These are phyloP conservation scores for Talaromyces sp. DNA, from an alignment of 2,329 filamentous ascomycete species.

Conservation along the genomic window DNA sequence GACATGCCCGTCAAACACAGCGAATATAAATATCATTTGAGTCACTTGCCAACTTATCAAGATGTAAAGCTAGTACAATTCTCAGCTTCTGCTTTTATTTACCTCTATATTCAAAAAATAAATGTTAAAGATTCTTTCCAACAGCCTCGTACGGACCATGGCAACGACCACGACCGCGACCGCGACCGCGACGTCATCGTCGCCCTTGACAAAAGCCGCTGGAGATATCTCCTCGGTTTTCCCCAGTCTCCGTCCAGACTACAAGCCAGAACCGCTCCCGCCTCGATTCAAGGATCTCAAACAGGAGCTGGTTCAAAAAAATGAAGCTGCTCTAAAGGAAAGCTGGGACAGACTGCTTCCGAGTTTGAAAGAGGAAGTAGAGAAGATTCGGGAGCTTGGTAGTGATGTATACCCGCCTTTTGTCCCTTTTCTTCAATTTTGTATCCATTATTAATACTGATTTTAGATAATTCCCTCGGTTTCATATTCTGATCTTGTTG, in stretches of 20 bases:
- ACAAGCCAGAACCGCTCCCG: slow-evolving; percentile 38
- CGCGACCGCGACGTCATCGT: slow-evolving; percentile 23
- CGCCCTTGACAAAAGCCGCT: slow-evolving; percentile 36
- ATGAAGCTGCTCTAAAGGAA: slow-evolving; percentile 33
- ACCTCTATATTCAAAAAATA: background rate
- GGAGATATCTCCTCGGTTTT: slow-evolving; percentile 49
- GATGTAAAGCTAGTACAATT: background rate
- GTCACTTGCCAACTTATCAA: background rate
- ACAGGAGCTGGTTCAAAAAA: slow-evolving; percentile 30
- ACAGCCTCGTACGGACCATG: slow-evolving; percentile 24
- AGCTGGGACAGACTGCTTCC: slow-evolving; percentile 41
- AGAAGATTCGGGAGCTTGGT: slow-evolving; percentile 37
- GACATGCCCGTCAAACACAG: background rate
- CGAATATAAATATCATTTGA: background rate
- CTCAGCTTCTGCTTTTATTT: background rate
- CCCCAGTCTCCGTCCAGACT: slow-evolving; percentile 40
- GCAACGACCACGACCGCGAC: slow-evolving; percentile 8
- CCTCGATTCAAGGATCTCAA: slow-evolving; percentile 41
- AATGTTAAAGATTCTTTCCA: slow-evolving; percentile 20
- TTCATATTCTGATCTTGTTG: slow-evolving; percentile 35
- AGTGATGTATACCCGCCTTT: slow-evolving; percentile 29
- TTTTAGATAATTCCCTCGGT: slow-evolving; percentile 40
- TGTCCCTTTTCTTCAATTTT: background rate
- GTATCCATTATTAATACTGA: background rate
- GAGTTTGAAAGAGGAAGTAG: slow-evolving; percentile 36